phyloP scores from a whole-genome alignment of 768 basidiomycete species.

The Hypholoma fasciculare region DNA sequence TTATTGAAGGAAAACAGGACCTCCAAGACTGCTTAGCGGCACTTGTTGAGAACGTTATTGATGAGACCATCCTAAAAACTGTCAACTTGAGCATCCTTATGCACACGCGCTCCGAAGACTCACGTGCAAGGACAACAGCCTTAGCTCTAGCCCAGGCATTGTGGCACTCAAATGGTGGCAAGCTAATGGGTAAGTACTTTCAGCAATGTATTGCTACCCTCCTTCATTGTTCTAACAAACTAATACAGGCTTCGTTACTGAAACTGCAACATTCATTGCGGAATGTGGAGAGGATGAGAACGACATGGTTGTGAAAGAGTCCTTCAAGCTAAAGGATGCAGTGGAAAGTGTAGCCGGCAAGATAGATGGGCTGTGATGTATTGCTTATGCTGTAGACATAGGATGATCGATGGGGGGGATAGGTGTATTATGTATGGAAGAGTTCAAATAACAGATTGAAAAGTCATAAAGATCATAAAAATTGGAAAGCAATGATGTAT shows the following conservation, averaged over 20 bases:
- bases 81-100: conserved; percentile 85
- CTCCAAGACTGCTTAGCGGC: conserved; percentile 55
- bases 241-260: conserved; percentile 66
- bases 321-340: conserved; percentile 65
- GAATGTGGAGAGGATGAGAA: conserved; percentile 91
- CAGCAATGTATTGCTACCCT: background rate
- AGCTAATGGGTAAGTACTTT: conserved; percentile 58
- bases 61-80: conserved; percentile 70
- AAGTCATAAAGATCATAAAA: conserved; percentile 14
- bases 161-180: conserved; percentile 77
- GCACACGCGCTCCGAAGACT: conserved; percentile 86
- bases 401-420: conserved; percentile 12
- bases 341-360: conserved; percentile 74
- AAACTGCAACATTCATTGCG: conserved; percentile 83
- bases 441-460: conserved; percentile 6
- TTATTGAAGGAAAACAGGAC: conserved; percentile 35
- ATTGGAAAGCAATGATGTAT: conserved; percentile 10
- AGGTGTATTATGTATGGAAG: conserved; percentile 12
- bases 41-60: conserved; percentile 50
- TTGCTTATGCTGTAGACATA: conserved; percentile 4
- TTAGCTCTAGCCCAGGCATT: conserved; percentile 66
- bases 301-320: conserved; percentile 73
- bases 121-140: conserved; percentile 66
- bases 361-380: conserved; percentile 44
- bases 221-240: background rate